phyloP scores from a whole-genome alignment of 2,329 filamentous ascomycete genomes.

The Colletotrichum neosansevieriae region DNA sequence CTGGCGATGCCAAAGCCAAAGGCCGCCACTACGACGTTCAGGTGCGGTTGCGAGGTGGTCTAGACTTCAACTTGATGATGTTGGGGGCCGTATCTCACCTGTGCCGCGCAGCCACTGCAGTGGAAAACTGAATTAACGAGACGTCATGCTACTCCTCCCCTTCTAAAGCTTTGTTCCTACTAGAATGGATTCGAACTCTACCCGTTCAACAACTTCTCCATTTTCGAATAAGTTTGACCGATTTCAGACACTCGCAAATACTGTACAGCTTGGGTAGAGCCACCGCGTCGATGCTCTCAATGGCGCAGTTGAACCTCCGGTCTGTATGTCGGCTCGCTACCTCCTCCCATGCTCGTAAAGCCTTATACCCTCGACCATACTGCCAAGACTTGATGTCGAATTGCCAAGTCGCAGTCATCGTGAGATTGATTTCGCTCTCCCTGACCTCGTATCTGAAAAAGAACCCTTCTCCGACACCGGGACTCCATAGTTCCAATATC shows the following conservation, averaged over 20 bases:
- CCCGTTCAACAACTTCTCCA: background rate
- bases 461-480: background rate
- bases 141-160: too few species aligned
- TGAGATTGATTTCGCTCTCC: background rate
- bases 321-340: fast-evolving
- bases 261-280: background rate
- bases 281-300: fast-evolving
- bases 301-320: background rate
- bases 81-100: too few species aligned
- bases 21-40: too few species aligned
- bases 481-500: background rate
- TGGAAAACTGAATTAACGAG: too few species aligned
- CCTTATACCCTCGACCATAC: too few species aligned
- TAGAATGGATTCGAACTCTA: too few species aligned
- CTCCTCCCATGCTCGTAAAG: background rate
- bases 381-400: too few species aligned
- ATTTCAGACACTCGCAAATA: background rate
- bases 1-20: too few species aligned
- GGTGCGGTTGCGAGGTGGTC: too few species aligned
- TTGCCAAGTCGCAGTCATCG: background rate
- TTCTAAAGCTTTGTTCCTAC: too few species aligned
- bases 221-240: background rate
- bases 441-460: background rate
- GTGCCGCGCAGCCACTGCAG: too few species aligned
- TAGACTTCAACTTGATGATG: too few species aligned